Base-by-base conservation (phyloP, 495 filamentous ascomycete genomes). In the Cairneyella variabilis region DNA sequence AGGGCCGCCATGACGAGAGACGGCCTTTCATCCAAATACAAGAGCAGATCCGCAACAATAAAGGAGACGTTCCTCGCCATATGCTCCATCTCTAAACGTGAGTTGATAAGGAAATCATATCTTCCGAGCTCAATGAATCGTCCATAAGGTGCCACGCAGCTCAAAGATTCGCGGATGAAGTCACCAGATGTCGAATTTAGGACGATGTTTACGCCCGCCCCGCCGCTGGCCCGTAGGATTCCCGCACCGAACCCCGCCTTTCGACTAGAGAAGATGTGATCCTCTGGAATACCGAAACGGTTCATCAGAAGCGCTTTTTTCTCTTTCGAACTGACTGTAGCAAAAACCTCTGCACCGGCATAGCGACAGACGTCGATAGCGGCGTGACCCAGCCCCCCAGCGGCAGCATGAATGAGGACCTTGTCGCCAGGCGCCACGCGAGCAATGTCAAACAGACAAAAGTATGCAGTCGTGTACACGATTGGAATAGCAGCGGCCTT, bases 381-480 rank as follows among this genome's bases (percentile, higher is more conserved):
- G 8, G 81, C 82, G 59, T 83, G 78, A 3, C 82, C 83, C 1
- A 85, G 70, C 2, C 71, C 77, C 20, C 80, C 80, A 12, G 80
- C 69, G 12, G 75, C 82, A 1, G 71, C 69, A 49, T 85, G 79
- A 37, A 86, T 80, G 12, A 86, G 70, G 0, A 84, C 72, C 38
- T 4, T 5, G 16, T 45, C 25, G 27, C 42, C 25, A 41, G 79
- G 26, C 71, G 78, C 11, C 73, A 68, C 11, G 51, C 50, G 0
- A 78, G 67, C 75, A 14, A 73, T 59, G 22, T 76, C 71, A 21
- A 76, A 48, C 8, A 78, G 2, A 0, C 74, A 69, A 62, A 84
- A 74, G 51, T 80, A 79, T 0, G 81, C 82, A 0, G 82, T 83
- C 37, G 64, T 60, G 51, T 74, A 85, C 1, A 76, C 77, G 2